These are phyloP conservation scores for Meyerozyma athensensis DNA, from an alignment of 1,139 yeast genomes.

Conservation along the genomic window DNA sequence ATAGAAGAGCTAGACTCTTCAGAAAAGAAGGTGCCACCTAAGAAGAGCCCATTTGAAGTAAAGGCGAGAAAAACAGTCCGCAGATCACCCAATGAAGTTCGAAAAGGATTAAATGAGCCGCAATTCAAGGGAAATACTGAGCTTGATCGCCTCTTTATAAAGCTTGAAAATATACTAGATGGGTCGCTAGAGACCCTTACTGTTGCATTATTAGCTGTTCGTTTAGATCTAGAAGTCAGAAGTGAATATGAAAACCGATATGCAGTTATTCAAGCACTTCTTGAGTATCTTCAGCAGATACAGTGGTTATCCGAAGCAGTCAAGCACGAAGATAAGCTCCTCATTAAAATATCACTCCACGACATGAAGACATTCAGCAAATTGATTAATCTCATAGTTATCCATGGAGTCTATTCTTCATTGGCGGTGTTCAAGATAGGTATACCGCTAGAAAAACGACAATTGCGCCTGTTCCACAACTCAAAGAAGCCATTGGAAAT, in stretches of 20 bases:
- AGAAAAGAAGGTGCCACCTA: conserved; percentile 6
- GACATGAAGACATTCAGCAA: conserved; percentile 74
- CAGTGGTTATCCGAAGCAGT: conserved; percentile 29
- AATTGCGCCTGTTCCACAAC: conserved; percentile 42
- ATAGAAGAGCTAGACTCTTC: conserved; percentile 1
- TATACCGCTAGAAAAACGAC: conserved; percentile 60
- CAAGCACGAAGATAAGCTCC: conserved; percentile 23
- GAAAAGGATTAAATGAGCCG: conserved; percentile 35
- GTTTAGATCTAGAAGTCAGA: conserved; percentile 7
- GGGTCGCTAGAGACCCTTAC: conserved; percentile 24
- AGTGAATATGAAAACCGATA: conserved; percentile 13
- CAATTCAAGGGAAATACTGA: conserved; percentile 28
- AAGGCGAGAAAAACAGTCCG: conserved; percentile 23
- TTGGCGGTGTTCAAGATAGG: conserved; percentile 52
- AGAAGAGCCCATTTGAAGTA: conserved; percentile 31
- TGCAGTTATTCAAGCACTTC: conserved; percentile 22
- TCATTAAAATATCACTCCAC: conserved; percentile 72
- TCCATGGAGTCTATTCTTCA: conserved; percentile 69
- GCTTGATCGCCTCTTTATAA: conserved; percentile 31
- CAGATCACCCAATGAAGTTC: conserved; percentile 30
- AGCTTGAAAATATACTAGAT: conserved; percentile 23
- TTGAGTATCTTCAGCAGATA: conserved; percentile 31
- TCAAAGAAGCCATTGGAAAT: conserved; percentile 13
- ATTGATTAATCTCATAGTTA: conserved; percentile 56
- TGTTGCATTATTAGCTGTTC: conserved; percentile 13